These are phyloP conservation scores for Geoglossum cookeanum DNA, from an alignment of 2,329 filamentous ascomycete genomes.

Conservation along the genomic window DNA sequence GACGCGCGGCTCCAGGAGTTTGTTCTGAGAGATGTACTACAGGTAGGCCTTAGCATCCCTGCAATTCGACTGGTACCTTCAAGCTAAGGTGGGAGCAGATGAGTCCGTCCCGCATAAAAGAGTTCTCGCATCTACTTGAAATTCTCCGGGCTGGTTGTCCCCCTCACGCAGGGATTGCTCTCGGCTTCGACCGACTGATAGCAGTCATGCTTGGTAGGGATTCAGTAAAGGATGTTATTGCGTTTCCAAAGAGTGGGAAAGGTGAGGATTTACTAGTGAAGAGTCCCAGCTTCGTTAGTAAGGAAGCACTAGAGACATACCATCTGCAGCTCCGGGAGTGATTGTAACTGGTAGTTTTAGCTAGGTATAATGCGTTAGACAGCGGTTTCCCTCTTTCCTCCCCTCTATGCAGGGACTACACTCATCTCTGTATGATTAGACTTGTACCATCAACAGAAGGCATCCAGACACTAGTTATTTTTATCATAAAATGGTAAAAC, in stretches of 20 bases:
- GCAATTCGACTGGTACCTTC: background rate
- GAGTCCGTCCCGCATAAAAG: conserved; percentile 47
- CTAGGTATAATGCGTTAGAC: background rate
- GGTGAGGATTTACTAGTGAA: conserved; percentile 73
- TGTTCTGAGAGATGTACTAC: conserved; percentile 64
- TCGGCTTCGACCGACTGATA: conserved; percentile 78
- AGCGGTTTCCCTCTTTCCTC: background rate
- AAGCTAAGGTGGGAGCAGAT: conserved; percentile 26
- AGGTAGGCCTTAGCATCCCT: conserved; percentile 19
- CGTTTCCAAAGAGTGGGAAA: conserved; percentile 84
- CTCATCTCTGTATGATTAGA: background rate
- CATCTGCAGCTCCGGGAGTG: conserved; percentile 25
- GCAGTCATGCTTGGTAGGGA: conserved; percentile 59
- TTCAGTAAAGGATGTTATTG: conserved; percentile 82
- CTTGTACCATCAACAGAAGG: background rate
- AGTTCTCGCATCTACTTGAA: conserved; percentile 71
- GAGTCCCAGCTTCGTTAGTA: conserved; percentile 50
- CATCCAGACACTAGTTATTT: background rate
- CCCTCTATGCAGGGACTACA: background rate
- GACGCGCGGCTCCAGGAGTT: conserved; percentile 64
- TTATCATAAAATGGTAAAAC: background rate
- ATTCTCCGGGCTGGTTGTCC: conserved; percentile 75
- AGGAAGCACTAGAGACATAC: conserved; percentile 39
- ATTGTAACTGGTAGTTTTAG: conserved; percentile 1
- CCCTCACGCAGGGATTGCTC: conserved; percentile 80